Evolutionary conservation across 352 stramenopile species (phyloP).

Genomic region (Pythium brachiatum): DNA sequence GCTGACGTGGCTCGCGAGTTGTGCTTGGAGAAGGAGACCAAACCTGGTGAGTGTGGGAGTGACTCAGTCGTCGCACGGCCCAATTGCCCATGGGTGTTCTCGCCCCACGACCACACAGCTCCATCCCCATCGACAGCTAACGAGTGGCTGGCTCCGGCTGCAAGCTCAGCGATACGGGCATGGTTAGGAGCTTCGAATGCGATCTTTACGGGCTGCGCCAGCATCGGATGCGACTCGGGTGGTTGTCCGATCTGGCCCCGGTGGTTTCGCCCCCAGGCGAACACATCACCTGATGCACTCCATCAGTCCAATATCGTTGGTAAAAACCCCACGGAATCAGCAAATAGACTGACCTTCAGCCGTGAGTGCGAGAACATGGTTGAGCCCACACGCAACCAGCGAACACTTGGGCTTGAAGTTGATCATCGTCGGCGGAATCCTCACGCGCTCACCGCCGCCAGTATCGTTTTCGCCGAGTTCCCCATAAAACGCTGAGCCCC

Average conservation of each 20-base stretch:
- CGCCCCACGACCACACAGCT: slow-evolving; percentile 60
- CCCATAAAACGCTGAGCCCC: slow-evolving; percentile 66
- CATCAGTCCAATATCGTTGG: too few relatives aligned
- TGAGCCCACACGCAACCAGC: slow-evolving; percentile 45
- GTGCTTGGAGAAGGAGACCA: slow-evolving; percentile 4
- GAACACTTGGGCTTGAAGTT: slow-evolving; percentile 30
- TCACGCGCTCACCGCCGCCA: neutral
- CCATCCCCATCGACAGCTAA: slow-evolving; percentile 41
- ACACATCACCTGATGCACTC: slow-evolving; percentile 41
- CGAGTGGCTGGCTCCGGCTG: slow-evolving; percentile 63
- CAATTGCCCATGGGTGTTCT: slow-evolving; percentile 61
- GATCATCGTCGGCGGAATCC: slow-evolving; percentile 16
- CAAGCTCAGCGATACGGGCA: slow-evolving; percentile 25
- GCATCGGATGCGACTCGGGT: neutral
- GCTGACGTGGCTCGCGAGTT: neutral
- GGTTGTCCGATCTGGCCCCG: slow-evolving; percentile 34
- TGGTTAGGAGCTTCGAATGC: slow-evolving; percentile 16
- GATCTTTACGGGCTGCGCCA: slow-evolving; percentile 29
- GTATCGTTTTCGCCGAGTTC: slow-evolving; percentile 29
- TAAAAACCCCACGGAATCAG: too few relatives aligned
- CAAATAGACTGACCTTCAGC: slow-evolving; percentile 11
- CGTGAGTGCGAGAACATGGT: slow-evolving; percentile 53
- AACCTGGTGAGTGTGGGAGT: neutral
- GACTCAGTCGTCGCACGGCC: slow-evolving; percentile 23
- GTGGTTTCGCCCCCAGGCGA: slow-evolving; percentile 58